Base-by-base conservation (phyloP, 139 green algal genomes). In the Pseudopediastrum boryanum region DNA sequence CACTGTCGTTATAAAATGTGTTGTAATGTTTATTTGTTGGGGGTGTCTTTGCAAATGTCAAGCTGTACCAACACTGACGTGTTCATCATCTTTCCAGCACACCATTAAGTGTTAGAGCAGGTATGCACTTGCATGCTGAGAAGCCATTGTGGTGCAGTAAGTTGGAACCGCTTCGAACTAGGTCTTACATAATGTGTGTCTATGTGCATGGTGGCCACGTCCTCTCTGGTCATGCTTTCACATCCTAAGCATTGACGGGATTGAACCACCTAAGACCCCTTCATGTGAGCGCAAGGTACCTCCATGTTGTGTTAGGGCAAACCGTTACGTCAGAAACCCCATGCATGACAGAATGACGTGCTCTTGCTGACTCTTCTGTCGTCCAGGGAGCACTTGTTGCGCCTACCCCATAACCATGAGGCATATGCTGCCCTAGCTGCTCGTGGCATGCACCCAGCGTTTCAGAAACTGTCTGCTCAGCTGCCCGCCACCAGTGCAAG, bases 371-470 rank as follows among this genome's bases (percentile, higher is more conserved):
- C 62, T 16, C 62, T 54, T 5, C 64, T 54, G 25, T 29, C 61
- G 8, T 56, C 35, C 70, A 86, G 86, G 89, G 83, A 85, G 13
- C 88, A 88, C 67, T 76, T 95, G 63, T 81, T 95, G 51, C 52
- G 83, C 65, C 78, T 95, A 48, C 90, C 90, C 0, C 81, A 85
- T 78, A 93, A 95, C 84, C 74, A 50, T 4, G 29, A 56, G 1
- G 89, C 90, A 10, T 91, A 87, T 56, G 39, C n/a, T 21, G 51
- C 66, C 31, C 71, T 94, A 48, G 71, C 80, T 31, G 84, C 87
- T 66, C 52, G 71, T 25, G 87, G 88, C 38, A 27, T 78, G 21
- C 87, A 93, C 73, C 43, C 78, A 25, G 70, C 85, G 5, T 90
- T 84, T 65, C 35, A 61, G 65, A 73, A 85, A 21, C 46, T 89